Evolutionary conservation across 129 eudicot genomes (phyloP), one percentile per base, ranked within the genome.

Genomic region (Artemisia argyi): DNA sequence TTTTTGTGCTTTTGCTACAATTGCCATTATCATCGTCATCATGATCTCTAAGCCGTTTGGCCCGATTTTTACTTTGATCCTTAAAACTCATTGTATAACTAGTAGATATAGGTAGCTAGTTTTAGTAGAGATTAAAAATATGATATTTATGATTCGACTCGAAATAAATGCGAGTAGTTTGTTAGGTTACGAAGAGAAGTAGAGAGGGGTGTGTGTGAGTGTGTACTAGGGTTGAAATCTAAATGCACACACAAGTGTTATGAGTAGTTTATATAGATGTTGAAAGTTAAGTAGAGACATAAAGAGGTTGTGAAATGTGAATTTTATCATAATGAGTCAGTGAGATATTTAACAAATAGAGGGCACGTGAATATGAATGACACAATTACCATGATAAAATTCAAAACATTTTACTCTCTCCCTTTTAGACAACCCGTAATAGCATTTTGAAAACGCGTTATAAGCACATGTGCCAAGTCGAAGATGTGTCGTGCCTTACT

Each of bases 11-110:
- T 64, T 14, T 59, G 8, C 15, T 60, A 2, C 44, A 14, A 20
- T 49, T 71, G 20, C 57, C 47, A 42, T 75, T 60, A 30, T 58
- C 53, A 26, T 68, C 63, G 42, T 59, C 55, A 8, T 46, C 20
- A 3, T 60, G 19, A 11, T 61, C 73, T 17, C 73, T 20, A 73
- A 22, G 48, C 13, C 59, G 65, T 61, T 76, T 80, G 46, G 19
- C n/a, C 57, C 55, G 69, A 30, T 73, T 84, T 7, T 69, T 79
- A 17, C 53, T 65, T 39, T 68, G 75, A 62, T 70, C 73, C 10
- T 65, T 5, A 1, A 42, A 42, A 66, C 32, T 28, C 32, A 77
- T 81, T 63, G 65, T 5, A 42, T 11, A 26, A 26, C 5, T 1
- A 24, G 14, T 16, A 24, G 28, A 47, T 28, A 16, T 52, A 71